Evolutionary conservation across 495 filamentous ascomycete species (phyloP).

Genomic region (Podospora sp.): DNA sequence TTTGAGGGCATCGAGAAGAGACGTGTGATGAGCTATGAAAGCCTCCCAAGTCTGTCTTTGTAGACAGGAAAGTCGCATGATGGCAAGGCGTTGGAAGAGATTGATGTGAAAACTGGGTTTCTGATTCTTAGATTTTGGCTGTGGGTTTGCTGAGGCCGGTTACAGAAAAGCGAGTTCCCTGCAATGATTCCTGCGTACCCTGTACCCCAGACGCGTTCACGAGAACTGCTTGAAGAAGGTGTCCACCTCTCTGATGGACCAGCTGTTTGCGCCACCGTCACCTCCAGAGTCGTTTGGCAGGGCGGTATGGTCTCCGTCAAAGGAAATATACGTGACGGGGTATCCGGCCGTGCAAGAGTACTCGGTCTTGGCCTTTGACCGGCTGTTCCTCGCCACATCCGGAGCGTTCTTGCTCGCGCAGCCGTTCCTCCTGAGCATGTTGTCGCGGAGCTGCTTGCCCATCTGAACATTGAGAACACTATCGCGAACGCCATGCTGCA

Average conservation of each 20-base stretch:
- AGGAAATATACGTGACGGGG: conserved; percentile 14
- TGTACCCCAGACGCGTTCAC: not conserved
- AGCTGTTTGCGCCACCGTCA: conserved; percentile 20
- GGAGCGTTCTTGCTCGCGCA: conserved; percentile 39
- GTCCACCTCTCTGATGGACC: conserved; percentile 15
- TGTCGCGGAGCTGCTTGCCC: conserved; percentile 43
- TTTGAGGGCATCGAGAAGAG: not conserved
- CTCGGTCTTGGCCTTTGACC: conserved; percentile 38
- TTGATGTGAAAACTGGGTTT: not conserved
- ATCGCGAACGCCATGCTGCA: conserved; percentile 44
- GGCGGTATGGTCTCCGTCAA: conserved; percentile 17
- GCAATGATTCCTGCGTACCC: not conserved
- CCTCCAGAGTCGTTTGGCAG: conserved; percentile 18
- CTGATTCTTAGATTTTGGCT: not conserved
- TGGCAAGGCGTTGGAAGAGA: not conserved
- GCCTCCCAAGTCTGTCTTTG: not conserved
- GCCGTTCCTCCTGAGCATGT: conserved; percentile 45
- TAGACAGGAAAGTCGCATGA: not conserved
- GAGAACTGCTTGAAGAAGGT: conserved; percentile 19
- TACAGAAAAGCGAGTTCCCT: not conserved
- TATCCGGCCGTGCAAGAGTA: conserved; percentile 29
- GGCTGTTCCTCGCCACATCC: conserved; percentile 36
- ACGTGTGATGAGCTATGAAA: not conserved
- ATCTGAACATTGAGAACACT: conserved; percentile 40
- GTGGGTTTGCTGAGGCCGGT: not conserved